Percentiles rank a stretch among this genome's conserved stretches.
Evolutionary conservation across 2,329 filamentous ascomycete species (phyloP).

Genomic region (Ceratocystis harringtonii): DNA sequence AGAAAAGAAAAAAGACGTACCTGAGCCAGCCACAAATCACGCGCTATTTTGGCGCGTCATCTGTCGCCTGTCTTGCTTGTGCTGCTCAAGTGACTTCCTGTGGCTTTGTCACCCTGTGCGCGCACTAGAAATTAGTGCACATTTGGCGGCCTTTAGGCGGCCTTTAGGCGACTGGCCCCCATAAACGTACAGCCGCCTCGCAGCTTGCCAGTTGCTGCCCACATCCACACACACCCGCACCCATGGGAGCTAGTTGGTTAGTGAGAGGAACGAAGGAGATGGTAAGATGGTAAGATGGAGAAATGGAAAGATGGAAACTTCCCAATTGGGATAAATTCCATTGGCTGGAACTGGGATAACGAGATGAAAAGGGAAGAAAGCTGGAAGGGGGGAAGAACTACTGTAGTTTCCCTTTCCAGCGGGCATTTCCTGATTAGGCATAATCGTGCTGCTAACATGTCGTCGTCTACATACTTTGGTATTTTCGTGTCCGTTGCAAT

Average conservation of each 20-base stretch:
- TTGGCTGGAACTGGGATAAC: neutral
- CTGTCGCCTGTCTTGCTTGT: neutral
- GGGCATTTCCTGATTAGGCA: neutral
- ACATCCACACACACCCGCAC: neutral
- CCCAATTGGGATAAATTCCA: neutral
- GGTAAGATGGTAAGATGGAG: too few relatives aligned
- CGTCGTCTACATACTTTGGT: neutral
- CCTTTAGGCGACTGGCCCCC: neutral
- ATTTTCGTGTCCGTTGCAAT: neutral
- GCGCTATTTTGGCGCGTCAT: neutral
- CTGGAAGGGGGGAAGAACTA: neutral
- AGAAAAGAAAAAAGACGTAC: neutral
- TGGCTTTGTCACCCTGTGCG: neutral
- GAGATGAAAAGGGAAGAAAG: too few relatives aligned
- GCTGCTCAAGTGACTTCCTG: neutral
- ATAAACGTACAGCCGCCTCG: too few relatives aligned
- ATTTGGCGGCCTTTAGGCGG: neutral
- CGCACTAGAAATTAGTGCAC: neutral
- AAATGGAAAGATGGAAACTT: neutral
- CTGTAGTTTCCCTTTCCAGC: slow-evolving; percentile 1
- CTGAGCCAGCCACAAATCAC: neutral
- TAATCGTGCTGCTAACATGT: neutral
- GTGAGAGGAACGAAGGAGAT: too few relatives aligned
- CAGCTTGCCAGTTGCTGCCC: neutral
- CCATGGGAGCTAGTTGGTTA: too few relatives aligned